Conservation (phyloP, 2,329 filamentous ascomycete species). For the Exophiala sideris region DNA sequence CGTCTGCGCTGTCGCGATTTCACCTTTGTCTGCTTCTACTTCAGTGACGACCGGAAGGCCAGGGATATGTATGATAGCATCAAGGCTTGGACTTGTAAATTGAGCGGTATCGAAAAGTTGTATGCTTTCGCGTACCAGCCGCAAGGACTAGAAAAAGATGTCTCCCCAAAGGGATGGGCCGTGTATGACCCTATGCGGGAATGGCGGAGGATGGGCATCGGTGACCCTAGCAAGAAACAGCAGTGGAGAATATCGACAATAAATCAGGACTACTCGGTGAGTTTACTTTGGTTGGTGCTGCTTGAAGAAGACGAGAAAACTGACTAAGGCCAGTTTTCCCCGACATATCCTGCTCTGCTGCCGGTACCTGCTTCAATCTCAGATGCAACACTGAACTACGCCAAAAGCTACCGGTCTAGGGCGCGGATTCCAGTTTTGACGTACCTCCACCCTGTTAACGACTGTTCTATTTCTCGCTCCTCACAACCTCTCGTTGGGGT, state of each 20-base stretch:
- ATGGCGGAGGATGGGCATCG: conserved; percentile 83
- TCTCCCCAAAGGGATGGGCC: conserved; percentile 67
- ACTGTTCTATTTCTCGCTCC: conserved; percentile 92
- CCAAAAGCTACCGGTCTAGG: conserved; percentile 81
- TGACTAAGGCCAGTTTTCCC: conserved; percentile 61
- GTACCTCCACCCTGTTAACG: conserved; percentile 95
- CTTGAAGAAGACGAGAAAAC: conserved; percentile 28
- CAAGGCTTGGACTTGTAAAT: conserved; percentile 72
- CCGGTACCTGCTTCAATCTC: conserved; percentile 86
- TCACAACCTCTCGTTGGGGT: conserved; percentile 89
- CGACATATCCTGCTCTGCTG: conserved; percentile 83
- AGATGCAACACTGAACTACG: conserved; percentile 96
- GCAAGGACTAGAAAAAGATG: conserved; percentile 63
- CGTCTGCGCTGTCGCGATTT: conserved; percentile 90
- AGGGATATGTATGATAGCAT: conserved; percentile 87
- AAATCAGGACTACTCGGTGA: conserved; percentile 75
- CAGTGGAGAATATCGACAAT: conserved; percentile 89
- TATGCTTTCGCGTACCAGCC: conserved; percentile 86
- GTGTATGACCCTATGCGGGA: conserved; percentile 83
- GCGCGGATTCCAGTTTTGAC: conserved; percentile 83
- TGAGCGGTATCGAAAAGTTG: conserved; percentile 80
- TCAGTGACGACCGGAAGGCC: conserved; percentile 66
- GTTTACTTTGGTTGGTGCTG: conserved; percentile 14
- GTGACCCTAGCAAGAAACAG: conserved; percentile 69
- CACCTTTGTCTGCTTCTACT: conserved; percentile 87